These are phyloP conservation scores for Septoria linicola DNA, from an alignment of 2,329 filamentous ascomycete species.

Conservation along the genomic window DNA sequence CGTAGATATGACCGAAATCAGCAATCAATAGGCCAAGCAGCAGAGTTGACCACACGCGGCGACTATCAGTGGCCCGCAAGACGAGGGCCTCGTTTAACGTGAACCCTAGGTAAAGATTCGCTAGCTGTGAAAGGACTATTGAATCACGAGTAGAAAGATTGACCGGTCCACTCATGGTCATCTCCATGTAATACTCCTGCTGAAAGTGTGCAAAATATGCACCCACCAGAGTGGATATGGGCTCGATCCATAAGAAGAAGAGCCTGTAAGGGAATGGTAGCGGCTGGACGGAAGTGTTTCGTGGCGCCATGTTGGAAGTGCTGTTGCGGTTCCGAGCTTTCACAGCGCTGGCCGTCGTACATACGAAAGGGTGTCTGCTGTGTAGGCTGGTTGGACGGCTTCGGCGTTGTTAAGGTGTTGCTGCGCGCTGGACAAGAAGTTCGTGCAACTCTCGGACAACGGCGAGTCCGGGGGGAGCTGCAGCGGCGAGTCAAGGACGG, in stretches of 20 bases:
- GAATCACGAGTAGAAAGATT: conserved; percentile 57
- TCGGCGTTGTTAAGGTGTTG: no score
- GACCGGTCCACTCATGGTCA: conserved; percentile 43
- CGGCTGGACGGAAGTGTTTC: conserved; percentile 10
- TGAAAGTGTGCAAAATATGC: conserved; percentile 54
- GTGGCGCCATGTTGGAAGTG: conserved; percentile 2
- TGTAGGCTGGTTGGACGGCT: no score
- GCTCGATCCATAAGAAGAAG: conserved; percentile 76
- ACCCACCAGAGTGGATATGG: conserved; percentile 54
- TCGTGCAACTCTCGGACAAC: neutral
- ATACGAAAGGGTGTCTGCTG: neutral
- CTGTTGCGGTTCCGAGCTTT: neutral
- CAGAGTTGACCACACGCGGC: conserved; percentile 68
- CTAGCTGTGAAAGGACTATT: conserved; percentile 70
- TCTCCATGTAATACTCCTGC: conserved; percentile 58
- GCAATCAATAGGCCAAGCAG: conserved; percentile 68
- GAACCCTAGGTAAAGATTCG: conserved; percentile 75
- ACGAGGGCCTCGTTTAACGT: conserved; percentile 75
- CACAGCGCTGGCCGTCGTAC: no score
- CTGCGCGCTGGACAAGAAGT: neutral
- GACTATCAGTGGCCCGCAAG: conserved; percentile 65
- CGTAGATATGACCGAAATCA: conserved; percentile 74
- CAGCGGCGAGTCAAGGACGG: neutral
- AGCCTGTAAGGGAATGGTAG: conserved; percentile 64
- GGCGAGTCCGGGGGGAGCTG: neutral